These are phyloP conservation scores for Polytrichum formosum DNA, from an alignment of 225 moss, liverwort and hornwort species.

Conservation along the genomic window DNA sequence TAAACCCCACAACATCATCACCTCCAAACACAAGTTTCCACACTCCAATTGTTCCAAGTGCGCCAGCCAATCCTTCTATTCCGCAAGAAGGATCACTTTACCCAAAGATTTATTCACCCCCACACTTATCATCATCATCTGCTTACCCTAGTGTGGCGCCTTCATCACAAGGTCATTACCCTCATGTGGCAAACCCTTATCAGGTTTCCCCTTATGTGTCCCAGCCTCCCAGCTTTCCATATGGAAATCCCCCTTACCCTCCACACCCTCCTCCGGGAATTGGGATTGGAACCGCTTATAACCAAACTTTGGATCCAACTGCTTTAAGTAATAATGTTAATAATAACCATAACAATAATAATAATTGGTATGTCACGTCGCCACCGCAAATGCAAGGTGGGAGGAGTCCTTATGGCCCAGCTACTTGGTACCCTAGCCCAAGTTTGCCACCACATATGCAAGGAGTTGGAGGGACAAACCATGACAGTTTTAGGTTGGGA, in stretches of 20 bases:
- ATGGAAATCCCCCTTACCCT: slow-evolving; percentile 11
- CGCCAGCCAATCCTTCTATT: background rate
- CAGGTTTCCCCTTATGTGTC: slow-evolving; percentile 16
- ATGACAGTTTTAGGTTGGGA: slow-evolving; percentile 4
- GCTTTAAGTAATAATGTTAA: slow-evolving; percentile 15
- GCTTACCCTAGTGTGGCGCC: background rate
- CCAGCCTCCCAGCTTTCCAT: background rate
- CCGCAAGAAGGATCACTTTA: slow-evolving; percentile 31
- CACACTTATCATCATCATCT: slow-evolving; percentile 3
- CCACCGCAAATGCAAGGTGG: slow-evolving; percentile 22
- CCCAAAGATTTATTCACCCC: slow-evolving; percentile 27
- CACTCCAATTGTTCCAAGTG: background rate
- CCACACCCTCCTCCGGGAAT: slow-evolving; percentile 11
- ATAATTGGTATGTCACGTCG: too few relatives aligned
- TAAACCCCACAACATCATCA: slow-evolving; percentile 22
- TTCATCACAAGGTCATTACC: slow-evolving; percentile 12
- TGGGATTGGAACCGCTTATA: slow-evolving; percentile 9
- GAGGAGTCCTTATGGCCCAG: background rate
- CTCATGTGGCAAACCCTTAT: slow-evolving; percentile 1
- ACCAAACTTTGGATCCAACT: slow-evolving; percentile 25
- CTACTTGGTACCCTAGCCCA: slow-evolving; percentile 21
- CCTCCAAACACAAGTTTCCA: slow-evolving; percentile 11
- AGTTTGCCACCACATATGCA: slow-evolving; percentile 22
- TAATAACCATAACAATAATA: background rate
- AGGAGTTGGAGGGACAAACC: slow-evolving; percentile 2